phyloP scores from a whole-genome alignment of 2,329 filamentous ascomycete genomes.

The Trichophyton simii region DNA sequence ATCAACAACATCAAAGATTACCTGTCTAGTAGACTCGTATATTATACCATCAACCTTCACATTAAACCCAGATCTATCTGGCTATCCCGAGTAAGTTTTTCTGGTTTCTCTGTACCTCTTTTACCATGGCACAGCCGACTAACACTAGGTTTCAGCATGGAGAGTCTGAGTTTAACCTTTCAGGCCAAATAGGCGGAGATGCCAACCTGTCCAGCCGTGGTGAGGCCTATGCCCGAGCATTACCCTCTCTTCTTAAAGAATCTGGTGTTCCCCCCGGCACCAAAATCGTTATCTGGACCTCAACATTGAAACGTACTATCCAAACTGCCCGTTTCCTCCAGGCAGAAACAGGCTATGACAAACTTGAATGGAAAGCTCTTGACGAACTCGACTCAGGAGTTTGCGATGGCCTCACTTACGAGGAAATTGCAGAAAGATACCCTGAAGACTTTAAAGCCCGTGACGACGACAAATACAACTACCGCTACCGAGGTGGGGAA shows the following conservation, averaged over 20 bases:
- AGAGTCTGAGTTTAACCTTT: constrained; percentile 83
- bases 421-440: constrained; percentile 80
- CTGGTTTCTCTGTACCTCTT: neutral
- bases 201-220: constrained; percentile 75
- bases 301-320: constrained; percentile 71
- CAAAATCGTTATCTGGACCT: constrained; percentile 61
- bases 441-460: constrained; percentile 91
- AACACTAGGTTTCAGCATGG: constrained; percentile 54
- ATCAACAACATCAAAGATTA: constrained; percentile 98
- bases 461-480: constrained; percentile 99
- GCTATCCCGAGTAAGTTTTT: constrained; percentile 65
- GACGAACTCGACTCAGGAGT: constrained; percentile 95
- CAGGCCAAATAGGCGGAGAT: constrained; percentile 85
- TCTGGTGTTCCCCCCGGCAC: constrained; percentile 62
- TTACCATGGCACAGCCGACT: neutral
- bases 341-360: constrained; percentile 59
- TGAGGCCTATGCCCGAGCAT: constrained; percentile 69
- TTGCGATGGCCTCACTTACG: constrained; percentile 92
- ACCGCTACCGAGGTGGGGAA: constrained; percentile 92
- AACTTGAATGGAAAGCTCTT: constrained; percentile 95
- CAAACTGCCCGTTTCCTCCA: constrained; percentile 78
- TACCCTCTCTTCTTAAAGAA: constrained; percentile 72
- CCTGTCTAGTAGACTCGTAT: constrained; percentile 87
- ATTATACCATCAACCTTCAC: constrained; percentile 97
- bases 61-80: constrained; percentile 94